These are phyloP conservation scores for Phytophthora palmivora DNA, from an alignment of 352 stramenopile genomes.

Conservation along the genomic window DNA sequence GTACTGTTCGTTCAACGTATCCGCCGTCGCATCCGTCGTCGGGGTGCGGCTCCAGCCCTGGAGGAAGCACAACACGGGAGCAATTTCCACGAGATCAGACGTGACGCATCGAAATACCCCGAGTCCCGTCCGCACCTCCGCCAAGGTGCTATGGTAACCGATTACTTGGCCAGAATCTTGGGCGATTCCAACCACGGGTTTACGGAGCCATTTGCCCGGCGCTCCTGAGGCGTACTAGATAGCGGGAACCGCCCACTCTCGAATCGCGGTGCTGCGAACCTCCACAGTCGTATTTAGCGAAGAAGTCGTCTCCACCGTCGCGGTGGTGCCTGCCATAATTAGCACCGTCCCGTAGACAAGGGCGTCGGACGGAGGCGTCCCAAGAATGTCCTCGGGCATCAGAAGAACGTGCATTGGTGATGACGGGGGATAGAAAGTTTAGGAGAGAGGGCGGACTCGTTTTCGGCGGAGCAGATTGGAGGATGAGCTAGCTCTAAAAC, in stretches of 20 bases:
- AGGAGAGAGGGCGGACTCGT: neutral
- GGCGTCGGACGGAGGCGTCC: too few species aligned
- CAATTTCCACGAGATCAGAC: slow-evolving; percentile 1
- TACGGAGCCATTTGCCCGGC: slow-evolving; percentile 4
- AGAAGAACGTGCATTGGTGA: slow-evolving; percentile 1
- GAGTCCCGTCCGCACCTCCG: neutral
- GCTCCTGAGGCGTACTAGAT: neutral
- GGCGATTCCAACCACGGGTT: neutral
- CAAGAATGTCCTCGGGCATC: slow-evolving; percentile 2
- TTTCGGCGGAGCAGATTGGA: neutral
- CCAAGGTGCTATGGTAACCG: too few species aligned
- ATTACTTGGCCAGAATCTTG: neutral
- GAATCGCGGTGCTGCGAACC: too few species aligned
- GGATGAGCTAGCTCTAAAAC: too few species aligned
- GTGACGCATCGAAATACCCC: neutral
- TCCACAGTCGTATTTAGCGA: slow-evolving; percentile 1
- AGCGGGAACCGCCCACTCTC: neutral
- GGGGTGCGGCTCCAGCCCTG: neutral
- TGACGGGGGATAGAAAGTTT: neutral
- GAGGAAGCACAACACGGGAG: slow-evolving; percentile 13
- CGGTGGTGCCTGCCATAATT: neutral
- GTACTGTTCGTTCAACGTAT: neutral
- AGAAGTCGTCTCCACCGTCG: neutral
- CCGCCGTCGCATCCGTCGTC: neutral
- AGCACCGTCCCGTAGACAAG: neutral